Evolutionary conservation across 495 filamentous ascomycete genomes (phyloP), one percentile per base, ranked within the genome.

Genomic region (Penicillium flavigenum): DNA sequence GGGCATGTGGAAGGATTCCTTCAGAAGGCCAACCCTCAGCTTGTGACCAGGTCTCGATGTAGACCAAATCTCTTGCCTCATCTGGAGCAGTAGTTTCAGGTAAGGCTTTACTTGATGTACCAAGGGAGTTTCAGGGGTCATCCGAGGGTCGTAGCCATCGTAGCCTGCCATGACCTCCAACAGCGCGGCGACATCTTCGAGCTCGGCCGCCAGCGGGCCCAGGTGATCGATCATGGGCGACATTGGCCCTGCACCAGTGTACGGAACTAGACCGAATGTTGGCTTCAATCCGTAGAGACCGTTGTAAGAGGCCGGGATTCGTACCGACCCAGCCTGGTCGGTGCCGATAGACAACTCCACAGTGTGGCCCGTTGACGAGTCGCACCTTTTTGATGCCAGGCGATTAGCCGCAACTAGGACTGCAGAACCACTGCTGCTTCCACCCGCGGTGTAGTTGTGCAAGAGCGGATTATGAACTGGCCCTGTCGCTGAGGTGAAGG

Each of bases 321-420:
- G 74, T 7, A 86, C 75, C 4, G 76, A 79, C 0, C 82, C 83
- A 11, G 76, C 83, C 58, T 85, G 82, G 59, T 86, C 83, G 6
- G 76, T 76, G 1, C 82, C 82, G 39, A 86, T 78, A 9, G 77
- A 75, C 12, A 84, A 62, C 39, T 84, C 81, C 7, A 81, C 78
- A 4, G 70, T 73, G 29, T 73, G 61, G 59, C 71, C 51, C 29
- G 34, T 48, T 0, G 59, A 34, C 4, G 2, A 2, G 63, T 68
- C 44, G 63, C 75, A 31, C 20, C 16, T 10, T 29, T 66, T 63
- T 68, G 17, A 76, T 70, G 17, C 72, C 70, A 72, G 67, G 42
- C 41, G 19, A 43, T 43, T 17, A 60, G 70, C n/a, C 3, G 69
- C 77, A 1, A 86, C 75, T 2, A 86, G 73, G 0, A 71, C 71